These are phyloP conservation scores for Scortechinia acanthostroma DNA, from an alignment of 2,329 filamentous ascomycete species.

Conservation along the genomic window DNA sequence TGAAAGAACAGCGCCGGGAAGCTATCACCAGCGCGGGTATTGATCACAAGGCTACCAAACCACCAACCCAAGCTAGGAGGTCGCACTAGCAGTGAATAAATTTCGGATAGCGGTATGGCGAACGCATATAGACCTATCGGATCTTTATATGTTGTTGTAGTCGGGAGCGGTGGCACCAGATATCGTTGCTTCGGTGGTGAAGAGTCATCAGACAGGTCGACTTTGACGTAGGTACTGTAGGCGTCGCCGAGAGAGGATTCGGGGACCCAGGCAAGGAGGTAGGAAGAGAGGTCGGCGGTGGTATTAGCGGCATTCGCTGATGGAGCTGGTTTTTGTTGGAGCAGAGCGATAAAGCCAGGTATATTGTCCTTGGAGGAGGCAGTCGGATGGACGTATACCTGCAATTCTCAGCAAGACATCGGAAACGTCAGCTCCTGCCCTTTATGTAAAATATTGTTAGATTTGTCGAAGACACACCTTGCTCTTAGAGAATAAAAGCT, in stretches of 20 bases:
- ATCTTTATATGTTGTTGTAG: slow-evolving; percentile 68
- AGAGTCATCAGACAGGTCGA: slow-evolving; percentile 77
- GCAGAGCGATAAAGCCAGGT: slow-evolving; percentile 80
- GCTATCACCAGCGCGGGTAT: slow-evolving; percentile 81
- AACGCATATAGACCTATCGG: slow-evolving; percentile 80
- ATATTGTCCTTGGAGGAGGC: slow-evolving; percentile 94
- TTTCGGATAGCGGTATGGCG: slow-evolving; percentile 78
- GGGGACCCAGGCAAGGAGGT: slow-evolving; percentile 87
- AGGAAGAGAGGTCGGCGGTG: slow-evolving; percentile 46
- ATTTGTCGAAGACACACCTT: slow-evolving; percentile 51
- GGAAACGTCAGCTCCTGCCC: slow-evolving; percentile 1
- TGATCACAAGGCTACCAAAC: slow-evolving; percentile 93
- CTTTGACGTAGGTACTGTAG: slow-evolving; percentile 86
- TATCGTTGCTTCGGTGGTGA: slow-evolving; percentile 79
- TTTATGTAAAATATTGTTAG: background rate
- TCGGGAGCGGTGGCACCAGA: slow-evolving; percentile 84
- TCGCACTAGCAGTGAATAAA: slow-evolving; percentile 83
- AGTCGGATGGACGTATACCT: slow-evolving; percentile 94
- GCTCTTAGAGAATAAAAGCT: slow-evolving; percentile 91
- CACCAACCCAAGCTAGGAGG: slow-evolving; percentile 96
- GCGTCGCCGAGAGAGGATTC: slow-evolving; percentile 81
- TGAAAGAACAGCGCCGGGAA: slow-evolving; percentile 97
- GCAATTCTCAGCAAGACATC: no score
- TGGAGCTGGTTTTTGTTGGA: slow-evolving; percentile 71
- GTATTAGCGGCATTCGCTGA: slow-evolving; percentile 31